These are phyloP conservation scores for Larix kaempferi DNA, from an alignment of 75 land plant genomes.

Conservation along the genomic window DNA sequence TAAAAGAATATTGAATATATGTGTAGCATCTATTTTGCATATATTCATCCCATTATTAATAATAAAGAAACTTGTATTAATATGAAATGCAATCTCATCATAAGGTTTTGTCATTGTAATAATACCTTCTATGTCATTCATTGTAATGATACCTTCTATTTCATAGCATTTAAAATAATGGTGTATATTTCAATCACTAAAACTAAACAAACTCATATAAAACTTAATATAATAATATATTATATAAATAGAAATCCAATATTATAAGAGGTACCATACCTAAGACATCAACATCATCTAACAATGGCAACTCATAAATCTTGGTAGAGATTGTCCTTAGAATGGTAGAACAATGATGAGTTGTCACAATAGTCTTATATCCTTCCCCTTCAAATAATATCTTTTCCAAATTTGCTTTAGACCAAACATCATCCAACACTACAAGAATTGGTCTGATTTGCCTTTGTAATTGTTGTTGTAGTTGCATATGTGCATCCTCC, in stretches of 20 bases:
- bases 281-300: constrained; percentile 45
- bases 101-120: too few relatives aligned
- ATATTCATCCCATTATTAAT: too few relatives aligned
- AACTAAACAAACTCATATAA: not conserved
- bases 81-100: too few relatives aligned
- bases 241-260: not conserved
- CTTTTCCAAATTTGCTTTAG: constrained; percentile 24
- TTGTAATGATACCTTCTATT: too few relatives aligned
- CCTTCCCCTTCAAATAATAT: constrained; percentile 30
- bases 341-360: constrained; percentile 26
- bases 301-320: constrained; percentile 32
- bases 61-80: too few relatives aligned
- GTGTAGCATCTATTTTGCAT: too few relatives aligned
- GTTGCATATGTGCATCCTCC: not conserved
- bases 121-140: too few relatives aligned
- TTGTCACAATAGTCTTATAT: constrained; percentile 40
- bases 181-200: not conserved
- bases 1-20: too few relatives aligned
- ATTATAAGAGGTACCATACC: constrained; percentile 16
- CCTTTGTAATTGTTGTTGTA: not conserved
- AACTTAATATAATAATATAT: not conserved
- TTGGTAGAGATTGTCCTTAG: constrained; percentile 8
- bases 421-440: constrained; percentile 62
- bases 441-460: constrained; percentile 15
- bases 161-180: not conserved